Conservation (phyloP, 2,329 filamentous ascomycete species). For the Nemania abortiva region DNA sequence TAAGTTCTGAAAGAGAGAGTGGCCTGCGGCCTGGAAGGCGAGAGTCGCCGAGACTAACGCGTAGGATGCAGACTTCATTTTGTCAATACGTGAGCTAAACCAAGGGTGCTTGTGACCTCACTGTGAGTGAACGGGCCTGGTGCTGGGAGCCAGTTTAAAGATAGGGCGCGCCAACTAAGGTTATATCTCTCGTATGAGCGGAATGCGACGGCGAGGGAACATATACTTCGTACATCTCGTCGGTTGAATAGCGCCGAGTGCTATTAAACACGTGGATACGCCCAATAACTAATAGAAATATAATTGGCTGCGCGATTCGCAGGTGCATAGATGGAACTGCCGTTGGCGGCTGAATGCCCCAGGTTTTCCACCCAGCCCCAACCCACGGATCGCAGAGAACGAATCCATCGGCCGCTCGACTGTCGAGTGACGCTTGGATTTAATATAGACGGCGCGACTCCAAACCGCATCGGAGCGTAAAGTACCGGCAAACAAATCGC, state of each 20-base stretch:
- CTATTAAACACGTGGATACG: conserved; percentile 37
- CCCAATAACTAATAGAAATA: conserved; percentile 40
- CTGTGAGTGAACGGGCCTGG: conserved; percentile 22
- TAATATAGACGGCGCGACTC: conserved; percentile 35
- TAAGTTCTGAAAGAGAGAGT: conserved; percentile 66
- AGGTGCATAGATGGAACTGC: conserved; percentile 42
- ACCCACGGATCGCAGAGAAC: conserved; percentile 33
- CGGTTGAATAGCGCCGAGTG: conserved; percentile 41
- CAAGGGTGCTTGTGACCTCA: conserved; percentile 26
- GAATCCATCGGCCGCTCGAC: conserved; percentile 10
- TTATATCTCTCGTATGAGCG: conserved; percentile 32
- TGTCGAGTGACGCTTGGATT: conserved; percentile 26
- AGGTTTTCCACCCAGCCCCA: conserved; percentile 44
- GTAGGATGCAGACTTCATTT: conserved; percentile 55
- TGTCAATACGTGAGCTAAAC: conserved; percentile 33
- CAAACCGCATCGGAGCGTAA: conserved; percentile 32
- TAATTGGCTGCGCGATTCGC: conserved; percentile 44
- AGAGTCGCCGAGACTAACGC: conserved; percentile 53
- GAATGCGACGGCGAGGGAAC: conserved; percentile 21
- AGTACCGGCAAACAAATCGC: conserved; percentile 24
- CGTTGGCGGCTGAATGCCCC: conserved; percentile 46
- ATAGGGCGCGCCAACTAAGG: conserved; percentile 6
- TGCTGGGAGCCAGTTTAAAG: conserved; percentile 8
- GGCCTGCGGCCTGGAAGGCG: conserved; percentile 57
- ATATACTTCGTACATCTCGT: conserved; percentile 40